Evolutionary conservation across 805 yeast species (phyloP).

Genomic region (Pichia paraexigua): DNA sequence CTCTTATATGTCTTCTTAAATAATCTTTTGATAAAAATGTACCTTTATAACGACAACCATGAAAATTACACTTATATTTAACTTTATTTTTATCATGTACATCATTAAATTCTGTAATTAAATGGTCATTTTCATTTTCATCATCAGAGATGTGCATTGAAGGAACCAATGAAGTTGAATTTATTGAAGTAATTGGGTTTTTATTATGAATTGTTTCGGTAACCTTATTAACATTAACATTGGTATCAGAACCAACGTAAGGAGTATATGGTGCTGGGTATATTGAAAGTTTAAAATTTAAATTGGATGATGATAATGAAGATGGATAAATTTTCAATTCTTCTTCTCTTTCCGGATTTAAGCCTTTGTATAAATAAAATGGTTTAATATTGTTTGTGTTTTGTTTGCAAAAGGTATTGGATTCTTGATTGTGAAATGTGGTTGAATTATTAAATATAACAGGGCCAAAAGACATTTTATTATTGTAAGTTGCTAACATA

Average conservation of each 20-base stretch:
- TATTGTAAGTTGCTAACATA: background rate
- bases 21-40: constrained; percentile 26
- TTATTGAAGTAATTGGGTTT: background rate
- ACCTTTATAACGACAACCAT: constrained; percentile 24
- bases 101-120: background rate
- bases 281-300: background rate
- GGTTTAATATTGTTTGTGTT: constrained; percentile 1
- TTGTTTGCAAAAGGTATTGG: background rate
- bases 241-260: too few species aligned
- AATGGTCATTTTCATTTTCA: background rate
- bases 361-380: constrained; percentile 7
- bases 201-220: too few species aligned
- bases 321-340: constrained; percentile 7
- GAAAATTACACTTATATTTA: constrained; percentile 16
- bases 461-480: background rate
- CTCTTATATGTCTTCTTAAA: constrained; percentile 25
- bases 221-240: background rate
- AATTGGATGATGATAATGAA: background rate
- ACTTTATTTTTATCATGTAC: background rate
- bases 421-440: background rate
- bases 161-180: background rate
- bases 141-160: background rate
- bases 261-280: background rate
- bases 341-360: constrained; percentile 5
- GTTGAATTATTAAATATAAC: background rate